Base-by-base conservation (phyloP, 208 protist genomes). In the Spongospora subterranea region DNA sequence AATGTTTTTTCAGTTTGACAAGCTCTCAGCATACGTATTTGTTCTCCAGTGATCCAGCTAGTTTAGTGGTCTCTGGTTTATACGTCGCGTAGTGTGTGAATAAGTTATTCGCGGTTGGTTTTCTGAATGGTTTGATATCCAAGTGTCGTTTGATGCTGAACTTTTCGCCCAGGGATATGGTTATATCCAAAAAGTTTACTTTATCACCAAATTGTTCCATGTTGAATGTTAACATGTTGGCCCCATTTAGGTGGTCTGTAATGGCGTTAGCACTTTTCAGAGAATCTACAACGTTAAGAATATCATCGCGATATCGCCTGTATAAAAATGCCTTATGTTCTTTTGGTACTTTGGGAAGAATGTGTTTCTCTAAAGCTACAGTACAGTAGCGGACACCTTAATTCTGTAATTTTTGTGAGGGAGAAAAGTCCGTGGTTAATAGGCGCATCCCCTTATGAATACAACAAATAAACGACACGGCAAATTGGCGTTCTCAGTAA, bases 11-110 rank as follows among this genome's bases (percentile, higher is more conserved):
- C 35, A 35, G 6, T 43, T n/a, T 35, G 35, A n/a, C 35, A 45
- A 20, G 35, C 71, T 82, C 71, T 6, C 6, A 82, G 71, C 6
- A 82, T 82, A 43, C 71, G 71, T 45, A 82, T 35, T 6, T 35
- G 17, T 43, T 82, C 71, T 82, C 71, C 71, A 35, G 71, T 82
- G 40, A 82, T 82, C 71, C 71, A 82, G 35, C 35, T 45, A 35
- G 35, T 45, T 35, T 82, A 20, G 71, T 82, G 11, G 35, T 13
- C 71, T 82, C 71, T 39, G 71, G 71, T 43, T 82, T 82, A n/a
- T 45, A 82, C 35, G 71, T 82, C 17, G 71, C 6, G n/a, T 39
- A 82, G 71, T 82, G 71, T 6, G 17, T 35, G n/a, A 82, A 82
- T 6, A 20, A 6, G 11, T 35, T 82, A n/a, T 82, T 82, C 11